Conservation (phyloP, 192 early-diverging fungal species). For the Phycomyces nitens region DNA sequence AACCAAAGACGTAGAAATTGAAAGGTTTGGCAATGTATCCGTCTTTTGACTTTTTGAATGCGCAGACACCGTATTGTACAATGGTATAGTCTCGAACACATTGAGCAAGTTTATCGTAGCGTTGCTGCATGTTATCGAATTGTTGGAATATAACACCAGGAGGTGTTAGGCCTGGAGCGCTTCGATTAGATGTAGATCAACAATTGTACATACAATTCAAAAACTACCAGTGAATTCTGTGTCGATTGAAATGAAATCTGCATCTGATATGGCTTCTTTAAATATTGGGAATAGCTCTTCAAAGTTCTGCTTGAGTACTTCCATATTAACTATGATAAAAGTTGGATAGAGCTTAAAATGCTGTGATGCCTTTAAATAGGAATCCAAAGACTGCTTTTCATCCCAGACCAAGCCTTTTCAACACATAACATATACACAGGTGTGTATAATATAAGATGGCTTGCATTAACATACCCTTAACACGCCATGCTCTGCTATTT, state of each 20-base stretch:
- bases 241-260: conserved; percentile 78
- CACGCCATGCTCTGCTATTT: too few species aligned
- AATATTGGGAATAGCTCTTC: conserved; percentile 55
- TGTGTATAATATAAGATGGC: too few species aligned
- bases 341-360: too few species aligned
- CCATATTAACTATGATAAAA: conserved; percentile 44
- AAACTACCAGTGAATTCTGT: conserved; percentile 75
- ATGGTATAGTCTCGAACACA: conserved; percentile 43
- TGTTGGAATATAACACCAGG: conserved; percentile 23
- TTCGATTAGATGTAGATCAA: not conserved
- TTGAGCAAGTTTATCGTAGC: conserved; percentile 37
- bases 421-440: too few species aligned
- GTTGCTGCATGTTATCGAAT: conserved; percentile 27
- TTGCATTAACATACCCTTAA: too few species aligned
- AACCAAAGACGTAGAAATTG: conserved; percentile 82
- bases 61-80: conserved; percentile 81
- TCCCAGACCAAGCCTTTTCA: too few species aligned
- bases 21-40: conserved; percentile 76
- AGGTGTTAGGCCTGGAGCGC: conserved; percentile 31
- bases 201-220: not conserved
- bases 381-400: too few species aligned
- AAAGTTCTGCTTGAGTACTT: conserved; percentile 63
- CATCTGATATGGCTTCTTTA: conserved; percentile 57
- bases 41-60: conserved; percentile 64
- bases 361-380: too few species aligned